A percentile compares a stretch with the other conserved stretches of the same genome.
Evolutionary conservation across 305 asterid genomes (phyloP).

Genomic region (Fraxinus albicans): DNA sequence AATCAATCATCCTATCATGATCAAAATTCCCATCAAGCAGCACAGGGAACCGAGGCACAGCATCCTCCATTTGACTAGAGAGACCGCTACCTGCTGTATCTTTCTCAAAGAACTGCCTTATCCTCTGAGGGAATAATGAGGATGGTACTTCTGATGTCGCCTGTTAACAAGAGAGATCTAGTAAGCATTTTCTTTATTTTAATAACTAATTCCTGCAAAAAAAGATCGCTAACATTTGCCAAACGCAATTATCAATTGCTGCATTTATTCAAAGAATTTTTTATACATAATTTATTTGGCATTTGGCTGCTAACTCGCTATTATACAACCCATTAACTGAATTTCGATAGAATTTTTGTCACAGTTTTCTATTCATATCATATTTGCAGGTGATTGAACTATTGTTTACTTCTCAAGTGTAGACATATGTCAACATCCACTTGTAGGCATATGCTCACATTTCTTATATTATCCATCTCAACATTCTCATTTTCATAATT

Average conservation of each 20-base stretch:
- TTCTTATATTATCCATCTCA: background rate
- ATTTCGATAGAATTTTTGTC: background rate
- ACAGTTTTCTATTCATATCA: background rate
- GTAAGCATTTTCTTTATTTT: conserved; percentile 22
- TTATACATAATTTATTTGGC: background rate
- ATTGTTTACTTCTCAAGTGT: background rate
- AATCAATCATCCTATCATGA: conserved; percentile 46
- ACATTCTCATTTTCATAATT: background rate
- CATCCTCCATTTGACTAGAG: conserved; percentile 42
- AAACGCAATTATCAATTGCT: background rate
- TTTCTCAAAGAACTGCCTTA: conserved; percentile 67
- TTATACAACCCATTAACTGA: background rate
- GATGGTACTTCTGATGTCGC: conserved; percentile 84
- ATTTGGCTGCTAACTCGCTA: background rate
- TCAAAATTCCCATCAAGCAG: conserved; percentile 71
- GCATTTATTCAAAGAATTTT: background rate
- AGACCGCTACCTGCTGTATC: conserved; percentile 40
- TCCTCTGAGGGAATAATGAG: conserved; percentile 58
- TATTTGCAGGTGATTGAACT: background rate
- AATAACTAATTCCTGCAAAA: background rate
- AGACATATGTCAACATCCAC: background rate
- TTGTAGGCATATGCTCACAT: background rate
- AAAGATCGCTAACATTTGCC: background rate
- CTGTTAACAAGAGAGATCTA: conserved; percentile 39
- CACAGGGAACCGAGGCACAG: conserved; percentile 62